Evolutionary conservation across 2,329 filamentous ascomycete species (phyloP), one percentile per base, ranked within the genome.

Genomic region (Plectosphaerella plurivora): DNA sequence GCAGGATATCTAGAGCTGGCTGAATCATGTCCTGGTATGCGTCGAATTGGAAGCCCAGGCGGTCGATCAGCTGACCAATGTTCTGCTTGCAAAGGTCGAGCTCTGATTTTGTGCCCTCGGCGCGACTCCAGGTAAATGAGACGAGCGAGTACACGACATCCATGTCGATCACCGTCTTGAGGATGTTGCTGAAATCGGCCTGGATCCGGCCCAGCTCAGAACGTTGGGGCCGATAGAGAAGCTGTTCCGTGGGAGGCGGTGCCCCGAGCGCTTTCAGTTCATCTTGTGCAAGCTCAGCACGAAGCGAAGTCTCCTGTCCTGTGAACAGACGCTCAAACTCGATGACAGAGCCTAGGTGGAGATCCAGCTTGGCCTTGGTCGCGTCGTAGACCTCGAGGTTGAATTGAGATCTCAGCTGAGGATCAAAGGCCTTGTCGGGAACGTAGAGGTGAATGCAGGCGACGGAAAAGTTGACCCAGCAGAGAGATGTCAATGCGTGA

Each of bases 391-490:
- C 81, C 44, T 78, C 73, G 18, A 83, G 80, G 60, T 91, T 86
- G 16, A 96, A 79, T 49, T 81, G 74, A 5, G 82, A 81, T 49
- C 80, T 75, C 53, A 86, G 74, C 54, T 86, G 81, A 1, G 94
- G 94, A 66, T 99, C 94, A 61, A 93, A 94, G 4, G 88, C 81
- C 59, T 87, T 86, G 66, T 96, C 87, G 0, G 95, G 92, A 3
- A 97, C 84, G 63, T 93, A 97, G 3, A 97, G 76, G 56, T 82
- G 81, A 47, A 97, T 75, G 39, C 87, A 82, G 15, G 86, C 86
- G 18, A 92, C 70, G 2, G 89, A 87, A 55, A 96, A 84, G 49
- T 87, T 78, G 25, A 91, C 77, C 83, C 92, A 94, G 5, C 88
- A 86, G 20, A 87, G 69, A 6, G 72, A 50, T 16, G 39, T 44